These are phyloP conservation scores for Piloderma croceum DNA, from an alignment of 768 basidiomycete genomes.

Conservation along the genomic window DNA sequence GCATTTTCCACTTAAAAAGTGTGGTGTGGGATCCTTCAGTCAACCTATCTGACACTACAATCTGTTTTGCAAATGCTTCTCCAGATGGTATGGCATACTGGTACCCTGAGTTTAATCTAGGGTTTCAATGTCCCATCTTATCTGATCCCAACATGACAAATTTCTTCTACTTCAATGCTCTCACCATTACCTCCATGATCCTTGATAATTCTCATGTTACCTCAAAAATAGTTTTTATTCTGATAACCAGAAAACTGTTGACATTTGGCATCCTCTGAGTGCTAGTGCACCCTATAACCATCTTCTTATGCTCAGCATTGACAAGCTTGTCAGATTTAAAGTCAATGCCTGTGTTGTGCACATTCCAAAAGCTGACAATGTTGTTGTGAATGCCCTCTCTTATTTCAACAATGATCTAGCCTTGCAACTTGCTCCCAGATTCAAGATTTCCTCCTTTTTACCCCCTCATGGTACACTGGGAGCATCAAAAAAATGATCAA, in stretches of 20 bases:
- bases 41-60: neutral
- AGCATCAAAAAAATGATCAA: conserved; percentile 10
- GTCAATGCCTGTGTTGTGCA: conserved; percentile 20
- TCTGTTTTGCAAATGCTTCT: conserved; percentile 26
- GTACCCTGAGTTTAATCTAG: conserved; percentile 11
- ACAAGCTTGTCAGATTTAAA: conserved; percentile 1
- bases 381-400: conserved; percentile 16
- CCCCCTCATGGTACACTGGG: conserved; percentile 27
- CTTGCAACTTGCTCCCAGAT: neutral
- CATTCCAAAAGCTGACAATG: conserved; percentile 15
- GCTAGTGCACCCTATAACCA: conserved; percentile 12
- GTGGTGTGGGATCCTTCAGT: conserved; percentile 8
- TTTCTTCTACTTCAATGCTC: too few species aligned
- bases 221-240: conserved; percentile 16
- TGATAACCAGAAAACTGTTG: conserved; percentile 31
- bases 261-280: conserved; percentile 25
- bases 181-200: too few species aligned
- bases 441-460: conserved; percentile 9
- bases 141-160: neutral
- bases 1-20: conserved; percentile 18
- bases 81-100: conserved; percentile 18
- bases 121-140: conserved; percentile 10
- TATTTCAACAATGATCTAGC: conserved; percentile 3
- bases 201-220: conserved; percentile 22
- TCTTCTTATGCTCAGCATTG: conserved; percentile 11